These are phyloP conservation scores for Aphelidium insulamus DNA, from an alignment of 371 early-diverging fungal genomes.

Conservation along the genomic window DNA sequence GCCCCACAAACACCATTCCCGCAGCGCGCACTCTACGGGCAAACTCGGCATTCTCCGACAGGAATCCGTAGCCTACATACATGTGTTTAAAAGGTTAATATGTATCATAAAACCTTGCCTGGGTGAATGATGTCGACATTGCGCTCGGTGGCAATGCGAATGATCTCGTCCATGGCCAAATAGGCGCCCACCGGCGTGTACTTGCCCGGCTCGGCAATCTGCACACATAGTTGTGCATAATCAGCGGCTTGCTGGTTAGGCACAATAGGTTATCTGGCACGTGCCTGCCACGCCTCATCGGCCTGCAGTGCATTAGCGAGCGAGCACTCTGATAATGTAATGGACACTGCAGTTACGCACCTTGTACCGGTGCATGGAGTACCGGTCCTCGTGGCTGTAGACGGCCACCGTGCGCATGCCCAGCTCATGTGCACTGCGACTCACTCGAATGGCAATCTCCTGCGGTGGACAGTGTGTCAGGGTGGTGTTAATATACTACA, in stretches of 20 bases:
- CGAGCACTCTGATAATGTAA: background rate
- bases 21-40: constrained; percentile 66
- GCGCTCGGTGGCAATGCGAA: constrained; percentile 54
- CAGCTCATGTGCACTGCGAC: constrained; percentile 75
- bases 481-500: too few species aligned
- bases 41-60: constrained; percentile 74
- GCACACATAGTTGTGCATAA: too few species aligned
- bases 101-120: too few species aligned
- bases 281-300: constrained; percentile 79
- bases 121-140: constrained; percentile 62
- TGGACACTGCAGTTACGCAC: constrained; percentile 11
- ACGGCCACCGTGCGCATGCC: constrained; percentile 72
- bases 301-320: constrained; percentile 35
- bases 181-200: constrained; percentile 81
- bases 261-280: too few species aligned
- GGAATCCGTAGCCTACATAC: constrained; percentile 74
- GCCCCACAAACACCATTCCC: constrained; percentile 82
- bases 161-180: constrained; percentile 74
- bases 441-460: constrained; percentile 82
- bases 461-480: too few species aligned
- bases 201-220: constrained; percentile 55
- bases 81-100: background rate
- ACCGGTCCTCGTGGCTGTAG: constrained; percentile 70
- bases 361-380: constrained; percentile 81
- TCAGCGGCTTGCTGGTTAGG: too few species aligned